Evolutionary conservation across 495 filamentous ascomycete genomes (phyloP), one percentile per base, ranked within the genome.

Genomic region (Podospora fimiseda): DNA sequence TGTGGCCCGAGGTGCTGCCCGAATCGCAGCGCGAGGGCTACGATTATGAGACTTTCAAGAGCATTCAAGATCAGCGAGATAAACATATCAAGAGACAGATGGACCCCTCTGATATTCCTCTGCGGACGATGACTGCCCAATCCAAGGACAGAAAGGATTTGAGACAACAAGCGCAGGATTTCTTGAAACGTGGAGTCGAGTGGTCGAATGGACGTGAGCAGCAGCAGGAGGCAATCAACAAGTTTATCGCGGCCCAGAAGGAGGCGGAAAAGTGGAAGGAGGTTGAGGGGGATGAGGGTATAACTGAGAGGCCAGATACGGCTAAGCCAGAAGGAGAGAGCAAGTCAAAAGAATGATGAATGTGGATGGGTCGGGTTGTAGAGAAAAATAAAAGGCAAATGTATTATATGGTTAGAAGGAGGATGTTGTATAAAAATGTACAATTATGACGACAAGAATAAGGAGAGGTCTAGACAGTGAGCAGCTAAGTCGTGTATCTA

Each of bases 1-100:
- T 84, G 52, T 96, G 87, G 83, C 91, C 91, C 6, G 74, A 81
- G 53, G 70, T 68, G 60, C 83, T 83, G 16, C 53, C n/a, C 23
- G 43, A 56, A 42, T 68, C 75, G 58, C 77, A 86, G 58, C 70
- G 76, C 48, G 60, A 67, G 50, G 40, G 15, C n/a, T 69, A 62
- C 50, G 54, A 62, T 48, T 54, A 64, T 60, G 56, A 52, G 22
- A 56, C 67, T 50, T 70, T 51, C 58, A 59, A 57, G 43, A 48
- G 43, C 27, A 22, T 57, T 33, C 16, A 42, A 14, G 21, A 41
- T 24, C 46, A 58, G 53, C 53, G 80, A 74, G 74, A 81, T 54
- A 66, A 78, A 47, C 67, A 71, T 2, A 48, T 60, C 47, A 66
- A 67, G 51, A 68, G 16, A 38, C 22, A 27, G 15, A 30, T 23